Base-by-base conservation (phyloP, 768 basidiomycete species). In the Leccinum imitatum region DNA sequence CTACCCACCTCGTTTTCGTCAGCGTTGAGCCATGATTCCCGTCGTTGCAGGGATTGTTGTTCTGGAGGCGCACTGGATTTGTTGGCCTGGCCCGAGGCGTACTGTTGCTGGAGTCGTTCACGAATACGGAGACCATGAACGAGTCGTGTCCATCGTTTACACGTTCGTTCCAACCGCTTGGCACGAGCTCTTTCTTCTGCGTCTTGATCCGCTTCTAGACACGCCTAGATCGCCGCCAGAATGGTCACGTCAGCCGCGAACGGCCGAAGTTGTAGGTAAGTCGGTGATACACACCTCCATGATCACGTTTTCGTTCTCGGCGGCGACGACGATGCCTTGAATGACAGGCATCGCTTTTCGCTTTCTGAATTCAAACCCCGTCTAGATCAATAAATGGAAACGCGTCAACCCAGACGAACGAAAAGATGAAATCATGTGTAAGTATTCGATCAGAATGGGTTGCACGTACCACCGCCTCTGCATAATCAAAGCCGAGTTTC, bases 331-430 rank as follows among this genome's bases (percentile, higher is more conserved):
- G 3, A 99, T 81, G 11, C 96, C 96, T 56, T 87, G 84, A 33
- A 96, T 77, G 59, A 93, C 78, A 4, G 96, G 96, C 59, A 85
- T 84, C 0, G 97, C 96, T 54, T 89, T 83, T 33, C 91, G 87
- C 72, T 95, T 95, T 70, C 87, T 93, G 78, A 98, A 99, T 73
- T 98, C 96, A 72, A 98, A 99, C 14, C 95, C 91, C 59, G 87
- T 93, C 95, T 98, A 66, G 17, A 59, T 59, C 50, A 54, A 59
- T 35, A 56, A 31, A 60, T 48, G 57, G 53, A 37, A 56, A 56
- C 14, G 53, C 39, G 41, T 33, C 47, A 51, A 21, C 52, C 25
- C 25, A 8, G 52, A 56, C 47, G n/a, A 30, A 58, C 6, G 33
- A n/a, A 35, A 19, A 50, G 50, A 64, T 56, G 50, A 58, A 59